phyloP scores from a whole-genome alignment of 257 asterid genomes.

The Solanum pimpinellifolium region DNA sequence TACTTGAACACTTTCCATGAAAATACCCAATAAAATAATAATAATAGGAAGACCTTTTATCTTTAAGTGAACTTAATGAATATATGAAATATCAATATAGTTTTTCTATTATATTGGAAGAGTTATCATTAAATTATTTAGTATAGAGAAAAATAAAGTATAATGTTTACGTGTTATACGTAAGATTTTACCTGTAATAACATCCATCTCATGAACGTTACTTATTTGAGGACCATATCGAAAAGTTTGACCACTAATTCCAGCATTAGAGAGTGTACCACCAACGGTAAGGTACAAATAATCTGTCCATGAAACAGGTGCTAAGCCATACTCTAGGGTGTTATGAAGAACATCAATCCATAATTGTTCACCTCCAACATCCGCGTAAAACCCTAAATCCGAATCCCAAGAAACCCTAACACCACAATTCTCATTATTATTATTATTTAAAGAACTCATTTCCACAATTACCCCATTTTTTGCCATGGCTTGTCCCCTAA shows the following conservation, averaged over 20 bases:
- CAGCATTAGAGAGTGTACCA: constrained; percentile 69
- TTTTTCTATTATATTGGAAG: neutral
- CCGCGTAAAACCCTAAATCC: constrained; percentile 38
- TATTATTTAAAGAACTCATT: constrained; percentile 24
- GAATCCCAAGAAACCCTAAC: constrained; percentile 37
- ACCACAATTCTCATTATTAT: neutral
- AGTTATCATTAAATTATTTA: neutral
- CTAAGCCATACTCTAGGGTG: constrained; percentile 29
- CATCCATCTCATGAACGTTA: constrained; percentile 60
- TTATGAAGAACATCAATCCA: constrained; percentile 52
- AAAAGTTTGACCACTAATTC: constrained; percentile 65
- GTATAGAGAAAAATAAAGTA: neutral
- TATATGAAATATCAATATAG: too few species aligned
- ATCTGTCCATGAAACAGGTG: constrained; percentile 69
- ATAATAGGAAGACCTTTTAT: neutral
- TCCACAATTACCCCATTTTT: constrained; percentile 55
- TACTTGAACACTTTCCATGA: neutral
- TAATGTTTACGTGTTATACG: neutral
- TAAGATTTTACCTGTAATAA: constrained; percentile 40
- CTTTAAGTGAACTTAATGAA: neutral
- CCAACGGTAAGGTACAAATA: constrained; percentile 60
- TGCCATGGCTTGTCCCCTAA: constrained; percentile 65
- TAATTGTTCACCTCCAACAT: constrained; percentile 57
- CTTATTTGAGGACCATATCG: constrained; percentile 61
- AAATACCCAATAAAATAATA: neutral